phyloP scores from a whole-genome alignment of 768 basidiomycete genomes.

The Daedalea quercina region DNA sequence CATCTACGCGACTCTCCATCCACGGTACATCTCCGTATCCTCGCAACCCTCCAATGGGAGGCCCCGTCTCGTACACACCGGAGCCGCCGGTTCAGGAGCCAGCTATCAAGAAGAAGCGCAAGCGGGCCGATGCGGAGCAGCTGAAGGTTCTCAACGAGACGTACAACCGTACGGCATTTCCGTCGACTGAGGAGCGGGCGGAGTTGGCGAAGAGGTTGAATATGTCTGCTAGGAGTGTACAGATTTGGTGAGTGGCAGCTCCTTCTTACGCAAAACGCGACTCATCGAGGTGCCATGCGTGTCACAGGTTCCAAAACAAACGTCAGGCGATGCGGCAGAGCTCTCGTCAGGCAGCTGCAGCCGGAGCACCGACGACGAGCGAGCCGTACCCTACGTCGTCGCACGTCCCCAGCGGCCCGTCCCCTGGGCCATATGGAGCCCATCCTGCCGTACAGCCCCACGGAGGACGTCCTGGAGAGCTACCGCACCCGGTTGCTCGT shows the following conservation, averaged over 20 bases:
- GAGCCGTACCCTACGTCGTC: conserved; percentile 17
- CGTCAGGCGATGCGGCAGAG: conserved; percentile 78
- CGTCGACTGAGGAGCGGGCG: conserved; percentile 81
- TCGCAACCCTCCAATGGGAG: conserved; percentile 25
- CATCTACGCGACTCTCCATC: conserved; percentile 13
- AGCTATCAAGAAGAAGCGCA: conserved; percentile 83
- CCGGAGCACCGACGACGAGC: conserved; percentile 25
- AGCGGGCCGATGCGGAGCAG: conserved; percentile 76
- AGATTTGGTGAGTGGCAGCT: conserved; percentile 59
- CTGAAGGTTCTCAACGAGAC: conserved; percentile 77
- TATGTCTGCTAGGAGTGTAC: conserved; percentile 81
- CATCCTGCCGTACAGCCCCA: conserved; percentile 11
- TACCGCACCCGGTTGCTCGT: conserved; percentile 11
- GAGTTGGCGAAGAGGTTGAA: conserved; percentile 69
- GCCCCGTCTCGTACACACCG: conserved; percentile 13
- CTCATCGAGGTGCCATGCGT: conserved; percentile 13
- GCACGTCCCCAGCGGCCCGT: conserved; percentile 11
- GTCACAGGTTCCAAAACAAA: conserved; percentile 79
- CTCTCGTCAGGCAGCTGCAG: conserved; percentile 52
- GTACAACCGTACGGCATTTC: conserved; percentile 77
- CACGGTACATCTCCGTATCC: conserved; percentile 50
- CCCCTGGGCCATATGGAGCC: conserved; percentile 2
- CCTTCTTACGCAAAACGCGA: not conserved
- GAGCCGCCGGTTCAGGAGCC: conserved; percentile 38
- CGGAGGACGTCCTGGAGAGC: conserved; percentile 6